Percentiles rank a stretch among this genome's conserved stretches.
phyloP scores from a whole-genome alignment of 495 filamentous ascomycete genomes.

The Penicillium argentinense region DNA sequence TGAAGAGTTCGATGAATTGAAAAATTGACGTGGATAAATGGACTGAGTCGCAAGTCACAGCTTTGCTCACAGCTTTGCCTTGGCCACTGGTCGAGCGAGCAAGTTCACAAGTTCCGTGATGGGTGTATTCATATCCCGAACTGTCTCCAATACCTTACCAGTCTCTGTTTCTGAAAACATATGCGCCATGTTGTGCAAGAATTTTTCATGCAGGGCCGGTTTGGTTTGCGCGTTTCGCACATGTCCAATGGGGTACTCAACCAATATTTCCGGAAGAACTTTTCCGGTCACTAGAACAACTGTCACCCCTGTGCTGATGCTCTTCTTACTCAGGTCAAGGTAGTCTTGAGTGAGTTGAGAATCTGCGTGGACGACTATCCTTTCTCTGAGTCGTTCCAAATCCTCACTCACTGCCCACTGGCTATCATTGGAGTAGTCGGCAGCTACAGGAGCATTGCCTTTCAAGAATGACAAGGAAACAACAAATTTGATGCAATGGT shows the following conservation, averaged over 20 bases:
- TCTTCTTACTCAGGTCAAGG: constrained; percentile 26
- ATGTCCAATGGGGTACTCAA: constrained; percentile 87
- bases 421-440: constrained; percentile 38
- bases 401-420: constrained; percentile 27
- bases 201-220: constrained; percentile 73
- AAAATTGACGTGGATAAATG: not conserved
- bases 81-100: constrained; percentile 29
- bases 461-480: constrained; percentile 42
- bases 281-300: constrained; percentile 25
- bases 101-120: constrained; percentile 80
- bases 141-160: constrained; percentile 62
- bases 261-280: constrained; percentile 68
- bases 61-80: constrained; percentile 5
- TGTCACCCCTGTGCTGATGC: constrained; percentile 22
- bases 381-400: constrained; percentile 28
- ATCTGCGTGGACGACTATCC: constrained; percentile 31
- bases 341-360: constrained; percentile 37
- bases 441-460: constrained; percentile 24
- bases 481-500: constrained; percentile 47
- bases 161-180: constrained; percentile 64
- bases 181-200: constrained; percentile 68
- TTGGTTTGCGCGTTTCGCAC: constrained; percentile 72
- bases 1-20: constrained; percentile 11
- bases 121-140: constrained; percentile 53
- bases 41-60: too few relatives aligned